Evolutionary conservation across 176 grass and related monocot species (phyloP), one percentile per base, ranked within the genome.

Genomic region (Triticum turgidum): DNA sequence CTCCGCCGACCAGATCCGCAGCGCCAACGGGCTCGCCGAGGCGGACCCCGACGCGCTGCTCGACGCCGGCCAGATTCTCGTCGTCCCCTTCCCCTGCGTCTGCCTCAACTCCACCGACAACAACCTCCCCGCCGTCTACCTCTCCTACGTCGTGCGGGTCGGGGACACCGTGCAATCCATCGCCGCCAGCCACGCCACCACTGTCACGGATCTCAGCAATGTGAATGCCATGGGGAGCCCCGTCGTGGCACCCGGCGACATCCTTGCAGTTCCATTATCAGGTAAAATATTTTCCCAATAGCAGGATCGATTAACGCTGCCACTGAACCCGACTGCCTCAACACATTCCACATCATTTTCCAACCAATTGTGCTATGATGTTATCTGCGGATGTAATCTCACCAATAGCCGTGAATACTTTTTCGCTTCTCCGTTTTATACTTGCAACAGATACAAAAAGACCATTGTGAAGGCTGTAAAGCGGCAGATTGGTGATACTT

Each of bases 81-180:
- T 94, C 74, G 9, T 97, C 77, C 92, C 95, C 11, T 85, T 97
- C 29, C 92, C 95, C 73, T 97, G 91, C 79, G 88, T 88, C 44
- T 97, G 95, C 89, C 88, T 93, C 71, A 97, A 97, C 81, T 93
- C 90, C 86, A 80, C 92, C 62, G 92, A 97, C 84, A 97, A 93
- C 81, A 91, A 91, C 67, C 90, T 97, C 29, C 90, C 92, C 8
- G 84, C 92, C 0, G 85, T 97, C 3, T 97, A 97, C 91, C 86
- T 94, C 72, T 97, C 95, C 6, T 97, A 97, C 56, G 87, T 97
- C 73, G 89, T 97, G 32, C 87, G 22, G 21, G 90, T 86, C 8
- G 91, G 95, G 11, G 95, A 98, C 63, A 89, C 93, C 10, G 77
- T 91, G 24, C 71, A 87, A 1, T 85, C 82, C 27, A 87, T 98